Base-by-base conservation (phyloP, 176 grass and related monocot genomes). In the Areca catechu region DNA sequence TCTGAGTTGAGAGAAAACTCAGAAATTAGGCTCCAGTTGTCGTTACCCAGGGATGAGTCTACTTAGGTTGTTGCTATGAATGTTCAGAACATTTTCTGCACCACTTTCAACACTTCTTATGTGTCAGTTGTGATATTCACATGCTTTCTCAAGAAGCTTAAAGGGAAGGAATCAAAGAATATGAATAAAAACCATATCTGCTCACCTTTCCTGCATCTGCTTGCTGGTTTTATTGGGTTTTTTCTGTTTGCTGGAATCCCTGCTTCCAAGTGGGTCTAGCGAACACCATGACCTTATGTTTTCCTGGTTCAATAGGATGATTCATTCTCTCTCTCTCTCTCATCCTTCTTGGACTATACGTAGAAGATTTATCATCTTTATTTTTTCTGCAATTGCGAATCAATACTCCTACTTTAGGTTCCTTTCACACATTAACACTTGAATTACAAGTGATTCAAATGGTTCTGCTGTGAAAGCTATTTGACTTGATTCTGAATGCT, bases 361-460 rank as follows among this genome's bases (percentile, higher is more conserved):
- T 43, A 43, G 34, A 43, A 9, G 34, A 12, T 12, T 43, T 43
- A 43, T 43, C 34, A 43, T 43, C 7, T 43, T 43, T 43, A 9
- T 43, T 43, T 43, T 12, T 10, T 19, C n/a, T 7, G 6, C 20
- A 21, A 21, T 54, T 54, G n/a, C 49, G 61, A 63, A 63, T 63
- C 61, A 63, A 50, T 63, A 5, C 61, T 49, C 43, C 47, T 49
- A 19, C 21, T 20, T 16, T n/a, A 37, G 22, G 19, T 22, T 24
- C 37, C 61, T 63, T 63, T 63, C 61, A 63, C 7, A 63, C 34
- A 63, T 6, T 20, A 30, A 63, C 61, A 22, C 34, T 63, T 63
- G 47, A 63, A 23, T 24, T 19, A 63, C 19, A 63, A 63, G 47
- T 24, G 34, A 24, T 5, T 63, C 4, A 49, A 49, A 63, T 50